Base-by-base conservation (phyloP, 495 filamentous ascomycete genomes). In the Podospora conica region DNA sequence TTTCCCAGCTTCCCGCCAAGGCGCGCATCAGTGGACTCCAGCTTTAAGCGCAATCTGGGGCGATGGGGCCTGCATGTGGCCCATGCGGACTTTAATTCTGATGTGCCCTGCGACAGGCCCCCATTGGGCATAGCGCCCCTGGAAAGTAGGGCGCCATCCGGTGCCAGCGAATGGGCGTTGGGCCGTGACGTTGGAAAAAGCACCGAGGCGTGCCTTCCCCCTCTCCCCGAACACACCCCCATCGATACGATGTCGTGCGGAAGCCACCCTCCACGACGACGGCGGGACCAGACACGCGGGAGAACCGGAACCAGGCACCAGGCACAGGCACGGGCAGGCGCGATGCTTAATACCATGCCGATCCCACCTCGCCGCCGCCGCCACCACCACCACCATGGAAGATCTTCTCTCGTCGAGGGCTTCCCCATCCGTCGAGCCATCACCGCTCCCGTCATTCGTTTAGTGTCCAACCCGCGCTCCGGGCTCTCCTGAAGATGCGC, bases 361-460 rank as follows among this genome's bases (percentile, higher is more conserved):
- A 56, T 56, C 54, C 20, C 54, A 56, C 23, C 54, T 15, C 20
- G 20, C 54, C 21, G 18, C 40, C 5, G 18, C 40, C 40, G 40
- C 40, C 40, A 48, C 25, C 25, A 27, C 40, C 40, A 48, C 25
- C 25, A 27, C 40, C 40, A 48, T n/a, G 40, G 40, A 2, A 8
- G 40, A 48, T 48, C 40, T 48, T 2, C 1, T 29, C 25, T 61
- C 29, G 22, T 23, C 22, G 61, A 60, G 64, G 29, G 40, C n/a
- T n/a, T n/a, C n/a, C n/a, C n/a, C 59, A 61, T 40, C 28, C n/a
- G 57, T 54, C 58, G 10, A 63, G 27, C 53, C 60, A 62, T 66
- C 60, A 55, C 40, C 40, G 40, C 40, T 48, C 40, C 65, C 57
- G 60, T 66, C 65, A 66, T 53, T 66, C 65, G 53, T 64, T 65